Evolutionary conservation across 371 early-diverging fungal genomes (phyloP), one percentile per base, ranked within the genome.

Genomic region (Rhizopus arrhizus): DNA sequence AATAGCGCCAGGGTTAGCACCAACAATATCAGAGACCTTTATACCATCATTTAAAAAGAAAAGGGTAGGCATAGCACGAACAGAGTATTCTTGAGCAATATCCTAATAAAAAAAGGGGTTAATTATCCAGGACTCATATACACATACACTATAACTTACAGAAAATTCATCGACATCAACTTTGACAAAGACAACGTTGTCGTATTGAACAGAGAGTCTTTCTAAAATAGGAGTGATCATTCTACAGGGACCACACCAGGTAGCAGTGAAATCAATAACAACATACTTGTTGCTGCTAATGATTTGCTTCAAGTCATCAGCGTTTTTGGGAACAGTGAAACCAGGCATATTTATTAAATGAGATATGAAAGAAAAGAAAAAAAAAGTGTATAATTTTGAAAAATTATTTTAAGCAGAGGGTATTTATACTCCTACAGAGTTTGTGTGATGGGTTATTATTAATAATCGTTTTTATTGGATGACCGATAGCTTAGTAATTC

Each of bases 11-110:
- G 48, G 48, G 66, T 86, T 83, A 54, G 92, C 92, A 50, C 95
- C 95, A 48, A 89, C 74, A 16, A 93, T 73, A 68, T 92, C 89
- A 36, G 68, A 84, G 40, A 89, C 67, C 81, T 87, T 82, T n/a
- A 75, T 40, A 53, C 94, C 94, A 15, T 85, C 62, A 70, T 86
- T 75, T 84, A 85, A 91, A 78, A 89, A 78, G 67, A 85, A 81
- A 83, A 97, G 90, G 38, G 96, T 95, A 49, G 97, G 97, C 96
- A 96, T 95, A 61, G 96, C 92, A 32, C 82, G 82, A 70, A 97
- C 79, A 8, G 76, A 75, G 43, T 81, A 84, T 12, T 72, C 65
- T 49, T 77, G 73, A 49, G 92, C 87, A 66, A 94, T 80, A n/a
- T 91, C 93, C 76, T 82, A 66, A 28, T 10, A 22, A 41, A 53